Conservation (phyloP, 495 filamentous ascomycete species). For the Penicillium roqueforti region DNA sequence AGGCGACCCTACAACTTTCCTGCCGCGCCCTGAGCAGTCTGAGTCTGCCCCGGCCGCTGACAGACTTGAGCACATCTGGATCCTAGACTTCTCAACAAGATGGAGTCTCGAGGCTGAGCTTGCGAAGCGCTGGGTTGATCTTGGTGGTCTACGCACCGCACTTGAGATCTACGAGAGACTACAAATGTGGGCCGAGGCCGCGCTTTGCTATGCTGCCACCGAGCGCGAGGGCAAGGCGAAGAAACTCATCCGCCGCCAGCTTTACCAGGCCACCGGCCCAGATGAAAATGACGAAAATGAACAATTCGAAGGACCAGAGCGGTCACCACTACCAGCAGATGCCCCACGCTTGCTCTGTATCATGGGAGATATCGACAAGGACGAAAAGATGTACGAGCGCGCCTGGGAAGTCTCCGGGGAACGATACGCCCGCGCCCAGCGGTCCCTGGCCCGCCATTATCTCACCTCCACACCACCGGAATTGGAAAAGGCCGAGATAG, state of each 20-base stretch:
- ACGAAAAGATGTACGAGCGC: slow-evolving; percentile 68
- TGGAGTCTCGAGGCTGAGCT: slow-evolving; percentile 95
- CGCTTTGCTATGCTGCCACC: slow-evolving; percentile 77
- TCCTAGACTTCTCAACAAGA: slow-evolving; percentile 73
- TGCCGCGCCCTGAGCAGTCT: slow-evolving; percentile 68
- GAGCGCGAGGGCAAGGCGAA: slow-evolving; percentile 82
- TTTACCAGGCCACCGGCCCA: slow-evolving; percentile 59
- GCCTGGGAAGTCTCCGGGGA: slow-evolving; percentile 83
- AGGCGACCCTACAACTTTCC: slow-evolving; percentile 62
- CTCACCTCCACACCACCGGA: slow-evolving; percentile 55
- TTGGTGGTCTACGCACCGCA: slow-evolving; percentile 83
- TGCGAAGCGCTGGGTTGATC: slow-evolving; percentile 79
- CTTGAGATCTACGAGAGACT: slow-evolving; percentile 95
- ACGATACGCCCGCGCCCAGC: slow-evolving; percentile 82
- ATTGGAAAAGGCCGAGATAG: slow-evolving; percentile 64
- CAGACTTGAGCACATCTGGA: slow-evolving; percentile 76
- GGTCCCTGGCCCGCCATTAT: slow-evolving; percentile 76
- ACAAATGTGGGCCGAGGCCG: slow-evolving; percentile 92
- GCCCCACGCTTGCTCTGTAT: slow-evolving; percentile 91
- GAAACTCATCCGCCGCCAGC: slow-evolving; percentile 65
- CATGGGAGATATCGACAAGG: slow-evolving; percentile 79
- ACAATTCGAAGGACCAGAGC: slow-evolving; percentile 56
- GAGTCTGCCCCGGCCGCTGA: slow-evolving; percentile 76
- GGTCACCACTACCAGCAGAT: slow-evolving; percentile 67
- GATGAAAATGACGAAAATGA: slow-evolving; percentile 51